Percentiles rank a stretch among this genome's conserved stretches.
These are phyloP conservation scores for Amanita rimosa DNA, from an alignment of 768 basidiomycete species.

Conservation along the genomic window DNA sequence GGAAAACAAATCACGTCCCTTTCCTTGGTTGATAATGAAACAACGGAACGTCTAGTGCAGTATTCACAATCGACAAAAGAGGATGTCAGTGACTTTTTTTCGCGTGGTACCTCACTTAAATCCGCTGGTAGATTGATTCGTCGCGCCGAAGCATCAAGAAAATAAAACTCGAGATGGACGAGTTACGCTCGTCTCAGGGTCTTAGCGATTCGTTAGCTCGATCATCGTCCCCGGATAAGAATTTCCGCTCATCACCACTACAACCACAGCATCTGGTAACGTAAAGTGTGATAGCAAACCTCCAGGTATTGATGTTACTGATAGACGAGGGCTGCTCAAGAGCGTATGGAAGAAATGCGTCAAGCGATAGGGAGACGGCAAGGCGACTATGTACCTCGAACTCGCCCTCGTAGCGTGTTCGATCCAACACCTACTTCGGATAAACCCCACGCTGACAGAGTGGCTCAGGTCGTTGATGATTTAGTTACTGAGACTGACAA, in stretches of 20 bases:
- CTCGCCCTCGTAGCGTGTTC: constrained; percentile 30
- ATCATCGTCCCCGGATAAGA: constrained; percentile 50
- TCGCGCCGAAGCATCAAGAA: constrained; percentile 65
- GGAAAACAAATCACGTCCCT: constrained; percentile 20
- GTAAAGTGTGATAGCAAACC: constrained; percentile 1
- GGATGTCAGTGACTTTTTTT: constrained; percentile 39
- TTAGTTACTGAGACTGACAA: constrained; percentile 48
- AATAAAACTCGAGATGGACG: constrained; percentile 61
- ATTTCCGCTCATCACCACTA: constrained; percentile 33
- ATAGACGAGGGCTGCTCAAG: constrained; percentile 66
- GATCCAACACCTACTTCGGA: constrained; percentile 16
- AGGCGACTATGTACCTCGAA: constrained; percentile 37
- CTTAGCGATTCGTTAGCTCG: constrained; percentile 26
- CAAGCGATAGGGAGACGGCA: constrained; percentile 55
- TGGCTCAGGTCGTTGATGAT: constrained; percentile 37
- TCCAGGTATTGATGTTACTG: not conserved
- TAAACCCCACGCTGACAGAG: constrained; percentile 20
- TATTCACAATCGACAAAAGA: constrained; percentile 46
- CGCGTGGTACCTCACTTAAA: not conserved
- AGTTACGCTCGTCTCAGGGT: constrained; percentile 15
- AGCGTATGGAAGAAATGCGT: constrained; percentile 77
- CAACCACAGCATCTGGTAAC: constrained; percentile 28
- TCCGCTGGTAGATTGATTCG: constrained; percentile 46
- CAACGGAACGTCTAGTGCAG: constrained; percentile 34
- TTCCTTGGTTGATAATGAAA: constrained; percentile 22